Evolutionary conservation across 2,329 filamentous ascomycete genomes (phyloP).

Genomic region (Diaporthe sp.): DNA sequence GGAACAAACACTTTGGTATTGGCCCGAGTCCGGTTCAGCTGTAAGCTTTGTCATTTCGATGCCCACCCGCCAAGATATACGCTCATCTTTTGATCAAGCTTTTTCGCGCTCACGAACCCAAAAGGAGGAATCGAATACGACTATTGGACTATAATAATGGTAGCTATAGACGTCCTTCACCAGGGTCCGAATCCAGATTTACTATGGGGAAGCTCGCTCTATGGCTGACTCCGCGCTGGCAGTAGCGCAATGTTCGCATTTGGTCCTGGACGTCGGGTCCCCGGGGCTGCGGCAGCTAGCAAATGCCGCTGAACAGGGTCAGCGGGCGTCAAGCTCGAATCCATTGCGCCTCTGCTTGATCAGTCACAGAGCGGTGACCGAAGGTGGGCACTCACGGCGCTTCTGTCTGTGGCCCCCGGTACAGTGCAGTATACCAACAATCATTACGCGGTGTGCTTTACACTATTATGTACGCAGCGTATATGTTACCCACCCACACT

Average conservation of each 20-base stretch:
- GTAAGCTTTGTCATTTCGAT: conserved; percentile 23
- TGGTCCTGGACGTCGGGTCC: conserved; percentile 6
- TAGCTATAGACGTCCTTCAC: conserved; percentile 5
- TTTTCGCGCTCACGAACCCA: conserved; percentile 15
- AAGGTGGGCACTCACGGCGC: conserved; percentile 14
- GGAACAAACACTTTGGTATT: neutral
- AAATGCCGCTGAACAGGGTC: conserved; percentile 24
- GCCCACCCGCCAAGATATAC: conserved; percentile 18
- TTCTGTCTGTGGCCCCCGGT: conserved; percentile 2
- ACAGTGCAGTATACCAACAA: neutral
- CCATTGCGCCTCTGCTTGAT: conserved; percentile 19
- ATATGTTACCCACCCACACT: conserved; percentile 30
- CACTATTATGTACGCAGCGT: conserved; percentile 22
- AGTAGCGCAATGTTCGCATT: neutral
- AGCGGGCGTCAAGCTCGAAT: conserved; percentile 5
- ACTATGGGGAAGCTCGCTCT: conserved; percentile 21
- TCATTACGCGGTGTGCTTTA: conserved; percentile 2
- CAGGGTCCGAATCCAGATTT: conserved; percentile 32
- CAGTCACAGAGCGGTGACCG: conserved; percentile 31
- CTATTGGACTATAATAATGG: conserved; percentile 23
- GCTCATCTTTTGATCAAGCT: conserved; percentile 29
- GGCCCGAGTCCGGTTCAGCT: neutral
- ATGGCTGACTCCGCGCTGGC: conserved; percentile 25
- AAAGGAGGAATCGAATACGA: conserved; percentile 31
- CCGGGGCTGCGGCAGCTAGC: conserved; percentile 27